Evolutionary conservation across 2,329 filamentous ascomycete genomes (phyloP), one percentile per base, ranked within the genome.

Genomic region (Alternaria sp.): DNA sequence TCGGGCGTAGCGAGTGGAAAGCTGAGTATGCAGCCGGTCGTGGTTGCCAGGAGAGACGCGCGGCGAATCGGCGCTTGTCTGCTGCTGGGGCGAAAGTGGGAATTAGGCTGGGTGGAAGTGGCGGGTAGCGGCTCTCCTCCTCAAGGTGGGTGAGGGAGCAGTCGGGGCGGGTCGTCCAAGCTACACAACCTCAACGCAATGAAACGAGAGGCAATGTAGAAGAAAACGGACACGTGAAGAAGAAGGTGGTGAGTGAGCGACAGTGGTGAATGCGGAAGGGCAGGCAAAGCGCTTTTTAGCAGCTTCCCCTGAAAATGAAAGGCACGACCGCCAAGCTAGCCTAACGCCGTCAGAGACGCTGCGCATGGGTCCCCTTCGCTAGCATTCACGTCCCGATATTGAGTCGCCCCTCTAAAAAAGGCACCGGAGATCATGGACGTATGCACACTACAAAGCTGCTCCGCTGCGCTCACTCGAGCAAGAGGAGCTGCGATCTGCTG

Each of bases 1-100:
- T 64, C 32, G 60, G 65, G 64, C 23, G 63, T 66, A 78, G 70
- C 70, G 76, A 77, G 67, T 67, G 75, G 69, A 71, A 65, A 70
- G 71, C 70, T 64, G 69, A 65, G 36, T 43, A 52, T 67, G 71
- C 69, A 71, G 69, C 57, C 64, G 71, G 61, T 70, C 58, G 76
- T 74, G 69, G 74, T 70, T 71, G 72, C 67, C 68, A 71, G 68
- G 67, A 67, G 70, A 73, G 69, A 75, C 72, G 75, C 74, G 76
- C 73, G 74, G 74, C 71, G 71, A 67, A 62, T 68, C 67, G 70
- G 72, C 70, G 70, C 69, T 74, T 73, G 66, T 66, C 19, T 23
- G 66, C 23, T 17, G 46, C 51, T 57, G 59, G 59, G 60, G 65
- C 63, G 61, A 51, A 53, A 56, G 25, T 51, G 19, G 56, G 50